These are phyloP conservation scores for Coemansia sp. DNA, from an alignment of 371 early-diverging fungal genomes.

Conservation along the genomic window DNA sequence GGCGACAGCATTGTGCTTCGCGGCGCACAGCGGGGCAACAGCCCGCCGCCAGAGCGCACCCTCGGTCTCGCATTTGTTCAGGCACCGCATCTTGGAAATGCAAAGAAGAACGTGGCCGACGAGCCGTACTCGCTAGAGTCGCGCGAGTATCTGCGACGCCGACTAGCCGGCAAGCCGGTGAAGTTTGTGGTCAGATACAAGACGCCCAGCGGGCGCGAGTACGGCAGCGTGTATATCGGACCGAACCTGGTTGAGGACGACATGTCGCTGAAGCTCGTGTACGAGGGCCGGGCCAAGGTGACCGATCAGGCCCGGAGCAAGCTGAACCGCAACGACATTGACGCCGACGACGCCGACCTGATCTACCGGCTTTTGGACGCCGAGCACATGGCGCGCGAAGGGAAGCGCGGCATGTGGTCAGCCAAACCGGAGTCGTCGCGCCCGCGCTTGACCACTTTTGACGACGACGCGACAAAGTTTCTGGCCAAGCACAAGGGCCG, in stretches of 20 bases:
- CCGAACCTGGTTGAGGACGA: slow-evolving; percentile 63
- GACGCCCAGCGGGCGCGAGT: slow-evolving; percentile 67
- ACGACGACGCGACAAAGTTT: slow-evolving; percentile 73
- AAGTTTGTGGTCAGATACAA: slow-evolving; percentile 80
- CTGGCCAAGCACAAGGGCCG: slow-evolving; percentile 78
- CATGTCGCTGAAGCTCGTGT: slow-evolving; percentile 70
- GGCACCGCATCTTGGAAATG: slow-evolving; percentile 79
- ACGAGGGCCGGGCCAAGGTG: slow-evolving; percentile 85
- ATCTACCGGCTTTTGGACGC: slow-evolving; percentile 62
- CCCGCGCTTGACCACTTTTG: slow-evolving; percentile 54
- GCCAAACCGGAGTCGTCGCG: slow-evolving; percentile 53
- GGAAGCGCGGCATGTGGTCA: slow-evolving; percentile 77
- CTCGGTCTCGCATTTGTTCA: slow-evolving; percentile 80
- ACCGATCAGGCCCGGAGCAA: slow-evolving; percentile 52
- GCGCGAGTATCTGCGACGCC: slow-evolving; percentile 84
- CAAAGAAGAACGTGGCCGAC: slow-evolving; percentile 72
- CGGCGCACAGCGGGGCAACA: slow-evolving; percentile 69
- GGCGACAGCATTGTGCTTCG: slow-evolving; percentile 90
- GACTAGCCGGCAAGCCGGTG: slow-evolving; percentile 88
- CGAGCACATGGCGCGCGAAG: slow-evolving; percentile 73
- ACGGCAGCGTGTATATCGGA: slow-evolving; percentile 61
- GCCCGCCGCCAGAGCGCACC: slow-evolving; percentile 80
- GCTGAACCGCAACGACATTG: slow-evolving; percentile 18
- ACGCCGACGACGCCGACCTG: slow-evolving; percentile 28
- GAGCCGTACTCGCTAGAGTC: slow-evolving; percentile 88